Evolutionary conservation across 371 early-diverging fungal species (phyloP), one percentile per base, ranked within the genome.

Genomic region (Mortierella polycephala): DNA sequence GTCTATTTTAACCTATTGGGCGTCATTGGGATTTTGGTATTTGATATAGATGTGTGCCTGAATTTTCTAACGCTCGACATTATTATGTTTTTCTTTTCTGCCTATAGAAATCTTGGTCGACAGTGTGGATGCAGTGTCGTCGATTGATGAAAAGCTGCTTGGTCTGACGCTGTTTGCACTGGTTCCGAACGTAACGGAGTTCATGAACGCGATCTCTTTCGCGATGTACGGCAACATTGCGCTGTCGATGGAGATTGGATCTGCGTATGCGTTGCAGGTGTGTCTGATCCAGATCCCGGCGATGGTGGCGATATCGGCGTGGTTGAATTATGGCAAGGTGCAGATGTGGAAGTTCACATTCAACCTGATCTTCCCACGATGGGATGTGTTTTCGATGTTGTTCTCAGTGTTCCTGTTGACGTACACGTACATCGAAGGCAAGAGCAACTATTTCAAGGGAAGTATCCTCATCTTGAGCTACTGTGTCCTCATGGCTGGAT

Each of bases 111-210:
- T 94, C 39, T 71, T 95, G 59, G 92, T 95, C 5, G 87, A 90
- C 50, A 92, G 90, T 30, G 93, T 94, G 8, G 94, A 94, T 64
- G 86, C 84, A 30, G 92, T 94, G 6, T 85, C 94, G 73, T 87
- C 88, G 9, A 83, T 97, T 53, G 89, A 89, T 65, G 96, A 96
- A 64, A 97, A 97, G 83, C 90, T 96, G 57, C 71, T 98, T 40
- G 98, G 98, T 0, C 74, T 97, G 71, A 96, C 97, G 0, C 75
- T 98, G 54, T 97, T 98, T 87, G 96, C 98, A 2, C 76, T 98
- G 62, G 98, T 96, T 5, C 99, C 99, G n/a, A 95, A 92, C 63
- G 93, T 97, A 50, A 96, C 99, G 13, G 99, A 98, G 84, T 96
- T 98, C 75, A 93, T 95, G 87, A 98, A 98, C 76, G 98, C 97